Conservation (phyloP, 73 alveolate species). For the Effrenium voratum region DNA sequence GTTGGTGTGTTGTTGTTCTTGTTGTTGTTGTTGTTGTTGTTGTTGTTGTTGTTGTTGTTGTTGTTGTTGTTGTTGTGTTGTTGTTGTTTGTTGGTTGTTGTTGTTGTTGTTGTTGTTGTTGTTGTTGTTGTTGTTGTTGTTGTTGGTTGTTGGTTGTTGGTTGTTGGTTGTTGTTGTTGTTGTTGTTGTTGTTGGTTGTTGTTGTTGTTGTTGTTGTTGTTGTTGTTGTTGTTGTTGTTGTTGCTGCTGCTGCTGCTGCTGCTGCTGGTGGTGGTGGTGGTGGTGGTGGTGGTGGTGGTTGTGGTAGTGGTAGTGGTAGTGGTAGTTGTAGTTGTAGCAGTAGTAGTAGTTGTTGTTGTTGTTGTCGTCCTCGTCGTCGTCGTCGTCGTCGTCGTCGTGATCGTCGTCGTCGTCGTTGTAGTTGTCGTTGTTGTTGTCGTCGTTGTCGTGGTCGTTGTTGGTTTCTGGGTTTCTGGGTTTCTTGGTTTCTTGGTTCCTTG, state of each 20-base stretch:
- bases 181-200: too few relatives aligned
- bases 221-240: too few relatives aligned
- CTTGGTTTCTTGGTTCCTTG: too few relatives aligned
- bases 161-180: too few relatives aligned
- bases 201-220: too few relatives aligned
- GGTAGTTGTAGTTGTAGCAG: too few relatives aligned
- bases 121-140: neutral
- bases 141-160: neutral
- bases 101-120: neutral
- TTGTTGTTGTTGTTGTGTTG: neutral
- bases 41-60: neutral
- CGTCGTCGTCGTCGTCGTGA: neutral
- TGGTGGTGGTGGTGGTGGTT: neutral
- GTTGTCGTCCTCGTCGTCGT: neutral
- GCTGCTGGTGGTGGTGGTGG: neutral
- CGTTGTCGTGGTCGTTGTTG: too few relatives aligned
- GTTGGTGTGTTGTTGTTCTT: neutral
- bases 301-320: neutral
- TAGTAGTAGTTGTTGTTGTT: neutral
- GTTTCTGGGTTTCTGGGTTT: too few relatives aligned
- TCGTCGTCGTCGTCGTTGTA: neutral
- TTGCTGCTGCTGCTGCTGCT: too few relatives aligned
- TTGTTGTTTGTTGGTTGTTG: neutral
- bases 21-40: neutral
- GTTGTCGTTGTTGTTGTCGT: neutral